phyloP scores from a whole-genome alignment of 2,329 filamentous ascomycete species.

The Apiospora marii region DNA sequence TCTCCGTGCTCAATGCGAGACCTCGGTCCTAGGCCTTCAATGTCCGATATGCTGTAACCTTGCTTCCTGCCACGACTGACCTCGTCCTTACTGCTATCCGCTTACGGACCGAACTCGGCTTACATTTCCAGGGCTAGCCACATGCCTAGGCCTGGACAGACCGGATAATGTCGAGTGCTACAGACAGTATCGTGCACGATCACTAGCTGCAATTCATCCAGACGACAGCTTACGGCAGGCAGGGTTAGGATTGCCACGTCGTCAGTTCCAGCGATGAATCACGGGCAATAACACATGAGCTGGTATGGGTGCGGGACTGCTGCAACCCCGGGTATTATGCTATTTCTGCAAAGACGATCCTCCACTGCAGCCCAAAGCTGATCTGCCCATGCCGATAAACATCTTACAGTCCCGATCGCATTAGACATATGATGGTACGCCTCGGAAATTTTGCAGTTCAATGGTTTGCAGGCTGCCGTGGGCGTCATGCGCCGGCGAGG shows the following conservation, averaged over 20 bases:
- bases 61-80: background rate
- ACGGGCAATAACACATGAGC: background rate
- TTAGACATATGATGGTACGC: background rate
- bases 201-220: background rate
- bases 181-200: background rate
- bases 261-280: background rate
- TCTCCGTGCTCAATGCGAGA: background rate
- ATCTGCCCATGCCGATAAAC: background rate
- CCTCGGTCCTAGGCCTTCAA: background rate
- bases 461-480: background rate
- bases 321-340: background rate
- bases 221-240: background rate
- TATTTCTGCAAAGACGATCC: background rate
- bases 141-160: background rate
- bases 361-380: slow-evolving; percentile 1
- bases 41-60: background rate
- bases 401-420: background rate
- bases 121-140: background rate
- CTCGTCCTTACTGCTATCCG: background rate
- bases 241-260: background rate
- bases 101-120: slow-evolving; percentile 9
- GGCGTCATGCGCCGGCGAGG: background rate
- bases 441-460: background rate
- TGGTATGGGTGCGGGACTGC: background rate
- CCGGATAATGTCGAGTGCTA: slow-evolving; percentile 3